Base-by-base conservation (phyloP, 805 yeast species). In the Maudiozyma turicensis region DNA sequence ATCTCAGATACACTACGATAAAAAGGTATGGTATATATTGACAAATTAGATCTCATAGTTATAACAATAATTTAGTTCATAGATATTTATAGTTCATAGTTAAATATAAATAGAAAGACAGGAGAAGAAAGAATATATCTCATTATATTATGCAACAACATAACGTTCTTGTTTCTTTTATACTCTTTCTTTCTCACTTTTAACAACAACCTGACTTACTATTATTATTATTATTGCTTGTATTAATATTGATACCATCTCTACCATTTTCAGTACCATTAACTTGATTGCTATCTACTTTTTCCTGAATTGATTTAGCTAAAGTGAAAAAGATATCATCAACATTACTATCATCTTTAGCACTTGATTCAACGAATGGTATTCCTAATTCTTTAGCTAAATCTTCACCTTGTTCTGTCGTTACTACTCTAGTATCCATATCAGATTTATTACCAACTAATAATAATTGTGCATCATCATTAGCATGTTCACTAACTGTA, bases 381-480 rank as follows among this genome's bases (percentile, higher is more conserved):
- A 91, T 75, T 48, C 86, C 86, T 57, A 91, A 75, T 67, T 85
- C 95, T 50, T 80, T 75, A 20, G 98, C 97, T 55, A 93, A 74
- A 26, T 77, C 80, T 64, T 84, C 87, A 59, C 98, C 99, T 68
- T 91, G 95, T 62, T 90, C 96, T 49, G 78, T 74, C 26, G 90
- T 73, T 5, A 91, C 95, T 49, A 84, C 93, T 69, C 99, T 82
- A 56, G 84, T 78, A 47, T 77, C 82, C 70, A 89, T 91, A 63
- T 91, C 99, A 66, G 85, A 83, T 74, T 91, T 91, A 76, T 91
- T 91, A 54, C 97, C 99, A 14, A 91, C 97, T 56, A 91, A 75
- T 63, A 91, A 82, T 63, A 91, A 75, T 68, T 89, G 95, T n/a
- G 96, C 96, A 62, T 90, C 96, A 55, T 89, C 97, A 60, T 84